Evolutionary conservation across 2,329 filamentous ascomycete genomes (phyloP).

Genomic region (Hirsutella thompsonii): DNA sequence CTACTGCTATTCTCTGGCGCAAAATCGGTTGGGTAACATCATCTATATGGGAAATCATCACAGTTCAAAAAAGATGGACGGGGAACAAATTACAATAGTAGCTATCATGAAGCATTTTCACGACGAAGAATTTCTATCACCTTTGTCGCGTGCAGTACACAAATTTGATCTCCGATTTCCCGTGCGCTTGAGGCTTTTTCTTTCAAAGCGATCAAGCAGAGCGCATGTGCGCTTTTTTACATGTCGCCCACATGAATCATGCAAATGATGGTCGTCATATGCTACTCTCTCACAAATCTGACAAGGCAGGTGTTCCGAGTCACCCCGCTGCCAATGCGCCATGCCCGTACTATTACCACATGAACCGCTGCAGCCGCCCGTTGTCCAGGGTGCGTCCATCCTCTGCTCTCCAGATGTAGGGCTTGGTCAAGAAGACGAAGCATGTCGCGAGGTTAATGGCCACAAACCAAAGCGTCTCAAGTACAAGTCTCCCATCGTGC

Average conservation of each 20-base stretch:
- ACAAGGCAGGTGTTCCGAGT: background rate
- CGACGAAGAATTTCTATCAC: too few species aligned
- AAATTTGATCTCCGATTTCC: too few species aligned
- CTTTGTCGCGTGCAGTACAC: too few species aligned
- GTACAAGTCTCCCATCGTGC: slow-evolving; percentile 32
- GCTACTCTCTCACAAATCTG: too few species aligned
- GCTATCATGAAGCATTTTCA: too few species aligned
- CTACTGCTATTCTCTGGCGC: background rate
- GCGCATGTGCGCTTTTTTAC: too few species aligned
- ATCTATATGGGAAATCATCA: background rate
- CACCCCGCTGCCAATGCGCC: background rate
- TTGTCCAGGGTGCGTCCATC: slow-evolving; percentile 38
- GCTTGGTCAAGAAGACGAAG: slow-evolving; percentile 56
- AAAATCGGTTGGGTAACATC: background rate
- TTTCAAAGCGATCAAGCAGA: too few species aligned
- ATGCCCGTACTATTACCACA: slow-evolving; percentile 46
- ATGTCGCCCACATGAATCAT: too few species aligned
- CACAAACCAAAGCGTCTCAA: slow-evolving; percentile 60
- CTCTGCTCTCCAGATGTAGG: slow-evolving; percentile 51
- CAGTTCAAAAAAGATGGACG: too few species aligned
- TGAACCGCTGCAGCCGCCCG: slow-evolving; percentile 59
- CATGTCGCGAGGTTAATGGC: slow-evolving; percentile 52
- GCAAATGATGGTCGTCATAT: too few species aligned
- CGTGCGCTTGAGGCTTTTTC: too few species aligned
- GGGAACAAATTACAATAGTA: too few species aligned